Conservation (phyloP, 345 rosid genomes). For the Clarkia xantiana region DNA sequence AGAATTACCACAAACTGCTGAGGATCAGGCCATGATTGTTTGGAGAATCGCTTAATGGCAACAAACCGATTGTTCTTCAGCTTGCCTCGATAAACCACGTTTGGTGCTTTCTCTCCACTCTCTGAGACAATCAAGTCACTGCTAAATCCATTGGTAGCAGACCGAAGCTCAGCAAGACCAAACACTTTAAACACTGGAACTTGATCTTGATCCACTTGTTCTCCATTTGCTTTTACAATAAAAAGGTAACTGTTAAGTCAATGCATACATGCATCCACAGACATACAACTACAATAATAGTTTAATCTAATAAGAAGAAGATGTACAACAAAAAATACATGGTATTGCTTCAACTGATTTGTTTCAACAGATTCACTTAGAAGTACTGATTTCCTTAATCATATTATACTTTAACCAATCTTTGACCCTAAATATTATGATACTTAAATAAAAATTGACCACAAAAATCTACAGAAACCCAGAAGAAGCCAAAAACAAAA, state of each 20-base stretch:
- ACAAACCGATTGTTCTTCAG: constrained; percentile 51
- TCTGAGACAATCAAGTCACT: constrained; percentile 70
- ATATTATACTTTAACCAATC: no score
- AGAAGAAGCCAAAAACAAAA: no score
- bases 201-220: constrained; percentile 27
- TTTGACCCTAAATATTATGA: no score
- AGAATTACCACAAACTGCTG: constrained; percentile 64
- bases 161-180: constrained; percentile 49
- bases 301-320: no score
- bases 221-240: constrained; percentile 23
- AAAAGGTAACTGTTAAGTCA: constrained; percentile 1
- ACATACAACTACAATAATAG: neutral
- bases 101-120: constrained; percentile 96
- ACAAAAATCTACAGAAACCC: no score
- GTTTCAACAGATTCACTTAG: no score
- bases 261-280: neutral
- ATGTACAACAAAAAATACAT: no score
- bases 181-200: constrained; percentile 57
- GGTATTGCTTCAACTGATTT: no score
- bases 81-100: constrained; percentile 77
- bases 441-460: no score
- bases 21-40: constrained; percentile 95
- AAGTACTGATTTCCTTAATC: no score
- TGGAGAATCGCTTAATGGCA: constrained; percentile 86
- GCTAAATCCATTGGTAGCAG: constrained; percentile 75